Evolutionary conservation across 345 rosid species (phyloP), one percentile per base, ranked within the genome.

Genomic region (Crucihimalaya himalaica): DNA sequence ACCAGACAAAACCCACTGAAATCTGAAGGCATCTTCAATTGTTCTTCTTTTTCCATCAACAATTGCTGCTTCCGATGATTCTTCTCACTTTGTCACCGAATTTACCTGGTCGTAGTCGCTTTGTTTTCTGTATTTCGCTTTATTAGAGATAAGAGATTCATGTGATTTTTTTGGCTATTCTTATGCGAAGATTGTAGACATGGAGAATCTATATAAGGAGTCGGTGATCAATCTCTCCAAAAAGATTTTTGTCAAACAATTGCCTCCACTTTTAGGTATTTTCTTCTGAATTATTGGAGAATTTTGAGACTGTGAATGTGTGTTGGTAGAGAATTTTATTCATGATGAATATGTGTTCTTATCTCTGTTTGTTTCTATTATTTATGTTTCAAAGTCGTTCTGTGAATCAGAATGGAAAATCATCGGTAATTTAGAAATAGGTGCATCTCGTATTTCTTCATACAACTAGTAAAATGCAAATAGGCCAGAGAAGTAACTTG

Each of bases 121-220:
- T 68, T 42, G 2, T 3, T 42, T 35, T 31, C 8, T 66, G 3
- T 53, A 4, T 28, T 50, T 67, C 7, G 5, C 16, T 28, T 37
- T 46, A n/a, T 57, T 6, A 16, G 51, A 13, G 35, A 20, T 54
- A 12, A 59, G 31, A 66, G 66, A 39, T 53, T 66, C 58, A 35
- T 66, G 77, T 2, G 60, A 37, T 56, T 56, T 19, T 37, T 51
- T 32, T 32, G 1, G 31, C 25, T 52, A 6, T 23, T 66, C 6
- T 42, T 18, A 8, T 70, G 53, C 13, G 66, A 62, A 89, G 98
- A 81, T 92, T 62, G 77, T 84, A 73, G 91, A 92, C 67, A 77
- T 92, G 92, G 88, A 90, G 83, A 84, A 54, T 69, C 81, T 78
- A 14, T 87, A 80, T 70, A 90, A 86, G 83, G 89, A 86, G 57